Evolutionary conservation across 2,329 filamentous ascomycete genomes (phyloP).

Genomic region (Lachnellula subtilissima): DNA sequence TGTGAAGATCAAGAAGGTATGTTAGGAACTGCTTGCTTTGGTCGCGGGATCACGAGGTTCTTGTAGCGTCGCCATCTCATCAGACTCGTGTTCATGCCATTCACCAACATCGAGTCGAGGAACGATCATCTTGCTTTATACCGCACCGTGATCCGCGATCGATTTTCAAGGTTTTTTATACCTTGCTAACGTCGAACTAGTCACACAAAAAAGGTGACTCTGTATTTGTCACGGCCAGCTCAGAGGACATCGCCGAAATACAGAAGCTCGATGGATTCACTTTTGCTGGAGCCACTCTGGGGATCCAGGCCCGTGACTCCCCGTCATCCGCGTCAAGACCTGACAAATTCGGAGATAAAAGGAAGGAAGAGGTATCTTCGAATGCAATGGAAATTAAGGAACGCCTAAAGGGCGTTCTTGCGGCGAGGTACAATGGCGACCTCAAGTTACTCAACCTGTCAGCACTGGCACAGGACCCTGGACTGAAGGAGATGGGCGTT

Average conservation of each 20-base stretch:
- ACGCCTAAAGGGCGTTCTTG: slow-evolving; percentile 66
- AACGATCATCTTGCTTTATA: slow-evolving; percentile 21
- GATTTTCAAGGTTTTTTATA: slow-evolving; percentile 34
- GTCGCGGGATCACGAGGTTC: slow-evolving; percentile 37
- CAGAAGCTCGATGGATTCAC: slow-evolving; percentile 62
- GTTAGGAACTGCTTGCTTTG: slow-evolving; percentile 41
- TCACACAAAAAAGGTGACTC: slow-evolving; percentile 64
- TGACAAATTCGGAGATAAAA: slow-evolving; percentile 30
- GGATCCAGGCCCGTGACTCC: slow-evolving; percentile 42
- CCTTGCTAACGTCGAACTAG: slow-evolving; percentile 64
- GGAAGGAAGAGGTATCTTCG: slow-evolving; percentile 42
- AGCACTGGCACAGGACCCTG: slow-evolving; percentile 66
- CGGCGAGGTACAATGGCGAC: slow-evolving; percentile 65
- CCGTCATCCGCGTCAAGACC: slow-evolving; percentile 3
- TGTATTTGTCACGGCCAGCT: slow-evolving; percentile 62
- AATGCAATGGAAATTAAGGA: slow-evolving; percentile 58
- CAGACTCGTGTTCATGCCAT: slow-evolving; percentile 38
- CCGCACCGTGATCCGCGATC: slow-evolving; percentile 26
- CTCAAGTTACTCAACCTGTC: slow-evolving; percentile 80
- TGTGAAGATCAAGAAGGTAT: slow-evolving; percentile 73
- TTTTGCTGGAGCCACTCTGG: slow-evolving; percentile 62
- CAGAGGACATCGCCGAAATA: slow-evolving; percentile 59
- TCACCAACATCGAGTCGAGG: slow-evolving; percentile 28
- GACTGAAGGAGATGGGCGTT: slow-evolving; percentile 65
- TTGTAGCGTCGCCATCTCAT: slow-evolving; percentile 34